These are phyloP conservation scores for Cyclospora cayetanensis DNA, from an alignment of 169 alveolate genomes.

Conservation along the genomic window DNA sequence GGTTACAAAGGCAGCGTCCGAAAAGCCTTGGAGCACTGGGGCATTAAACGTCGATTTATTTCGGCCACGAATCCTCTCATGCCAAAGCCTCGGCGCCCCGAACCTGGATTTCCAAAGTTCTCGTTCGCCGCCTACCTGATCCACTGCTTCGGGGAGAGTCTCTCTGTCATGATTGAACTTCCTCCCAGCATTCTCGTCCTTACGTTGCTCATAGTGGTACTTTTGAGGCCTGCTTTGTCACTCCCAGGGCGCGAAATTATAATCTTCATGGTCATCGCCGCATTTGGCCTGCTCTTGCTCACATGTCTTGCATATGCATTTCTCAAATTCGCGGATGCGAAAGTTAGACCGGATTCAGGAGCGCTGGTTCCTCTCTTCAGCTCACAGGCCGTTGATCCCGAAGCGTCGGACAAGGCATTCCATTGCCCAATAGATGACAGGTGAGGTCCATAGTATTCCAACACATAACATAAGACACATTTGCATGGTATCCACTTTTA, in stretches of 20 bases:
- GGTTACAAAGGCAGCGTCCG: neutral
- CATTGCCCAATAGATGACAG: constrained; percentile 52
- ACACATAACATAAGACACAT: neutral
- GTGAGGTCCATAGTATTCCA: neutral
- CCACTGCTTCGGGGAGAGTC: constrained; percentile 17
- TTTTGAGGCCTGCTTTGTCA: constrained; percentile 61
- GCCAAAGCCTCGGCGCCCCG: constrained; percentile 35
- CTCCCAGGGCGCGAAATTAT: constrained; percentile 53
- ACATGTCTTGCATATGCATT: constrained; percentile 5
- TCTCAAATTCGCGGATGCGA: neutral
- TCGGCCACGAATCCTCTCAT: constrained; percentile 21
- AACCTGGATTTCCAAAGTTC: constrained; percentile 18
- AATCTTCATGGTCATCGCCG: constrained; percentile 36
- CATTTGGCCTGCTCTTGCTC: constrained; percentile 53
- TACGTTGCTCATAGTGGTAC: constrained; percentile 24
- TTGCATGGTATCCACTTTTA: neutral
- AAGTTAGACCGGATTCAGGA: constrained; percentile 20
- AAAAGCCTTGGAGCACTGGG: constrained; percentile 45
- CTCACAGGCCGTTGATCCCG: neutral
- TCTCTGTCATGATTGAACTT: constrained; percentile 45
- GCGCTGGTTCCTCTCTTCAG: neutral
- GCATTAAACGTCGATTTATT: constrained; percentile 25
- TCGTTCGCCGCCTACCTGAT: constrained; percentile 50
- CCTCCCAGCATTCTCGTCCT: constrained; percentile 52
- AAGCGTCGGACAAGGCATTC: neutral